Base-by-base conservation (phyloP, 257 asterid genomes). In the Mentha longifolia region DNA sequence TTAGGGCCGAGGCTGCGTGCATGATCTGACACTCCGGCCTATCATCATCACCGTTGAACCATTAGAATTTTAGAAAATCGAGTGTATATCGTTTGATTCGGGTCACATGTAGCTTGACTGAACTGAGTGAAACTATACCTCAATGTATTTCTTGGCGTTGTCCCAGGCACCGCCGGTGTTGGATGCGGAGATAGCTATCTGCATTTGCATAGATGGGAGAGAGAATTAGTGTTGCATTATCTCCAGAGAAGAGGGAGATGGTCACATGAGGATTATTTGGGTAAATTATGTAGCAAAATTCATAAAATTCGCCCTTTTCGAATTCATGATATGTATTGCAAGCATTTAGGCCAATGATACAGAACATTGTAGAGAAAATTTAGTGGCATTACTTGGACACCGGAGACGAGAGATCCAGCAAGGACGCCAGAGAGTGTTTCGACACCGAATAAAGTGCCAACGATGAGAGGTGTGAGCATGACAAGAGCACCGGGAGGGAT, bases 1-100 rank as follows among this genome's bases (percentile, higher is more conserved):
- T 85, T 85, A 0, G 90, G 90, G 6, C 90, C 90, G 0, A 85
- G 82, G 3, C 74, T 59, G 7, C 74, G 77, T 5, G 90, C 87
- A 49, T 85, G 90, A 57, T 85, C 90, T 2, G 90, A 85, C 39
- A 76, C 83, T 63, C 88, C 90, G 2, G 90, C 90, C 90, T 85
- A 33, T 56, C 60, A 61, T 71, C 58, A 51, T 19, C 58, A 51
- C 11, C 30, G 30, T 2, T 17, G 5, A 52, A 52, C 14, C 59
- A 54, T 19, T 10, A 19, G 60, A 54, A 19, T 54, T 54, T 54
- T 20, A 54, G 13, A 20, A 0, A 1, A 20, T 19, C 30, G 15
- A 51, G 30, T 22, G 25, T 22, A 22, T 22, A 22, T 0, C 2
- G 25, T 33, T 33, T 33, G 37, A 33, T 33, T 33, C 5, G 5